These are phyloP conservation scores for Xylariaceae sp. DNA, from an alignment of 2,329 filamentous ascomycete genomes.

Conservation along the genomic window DNA sequence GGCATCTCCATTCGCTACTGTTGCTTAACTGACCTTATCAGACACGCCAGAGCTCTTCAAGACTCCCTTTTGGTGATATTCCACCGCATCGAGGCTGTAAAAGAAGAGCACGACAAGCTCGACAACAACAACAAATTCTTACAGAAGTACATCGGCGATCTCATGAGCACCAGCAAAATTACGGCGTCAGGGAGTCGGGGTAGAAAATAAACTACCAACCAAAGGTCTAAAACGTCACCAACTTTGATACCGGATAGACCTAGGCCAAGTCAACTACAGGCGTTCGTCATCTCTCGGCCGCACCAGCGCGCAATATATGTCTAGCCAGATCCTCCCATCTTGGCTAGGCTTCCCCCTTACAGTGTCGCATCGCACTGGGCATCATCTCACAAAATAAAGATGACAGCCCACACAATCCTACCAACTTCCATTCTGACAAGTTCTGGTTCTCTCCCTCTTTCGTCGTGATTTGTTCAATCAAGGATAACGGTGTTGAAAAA, in stretches of 20 bases:
- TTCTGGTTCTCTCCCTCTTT: constrained; percentile 20
- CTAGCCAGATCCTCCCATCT: too few relatives aligned
- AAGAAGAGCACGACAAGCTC: constrained; percentile 92
- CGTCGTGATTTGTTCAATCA: constrained; percentile 29
- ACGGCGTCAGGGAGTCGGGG: constrained; percentile 54
- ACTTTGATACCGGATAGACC: too few relatives aligned
- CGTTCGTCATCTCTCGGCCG: too few relatives aligned
- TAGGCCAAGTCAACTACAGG: too few relatives aligned
- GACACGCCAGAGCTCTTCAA: constrained; percentile 85
- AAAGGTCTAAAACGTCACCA: too few relatives aligned
- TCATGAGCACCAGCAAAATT: constrained; percentile 83
- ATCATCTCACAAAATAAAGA: neutral
- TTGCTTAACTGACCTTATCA: constrained; percentile 35
- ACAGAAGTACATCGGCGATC: constrained; percentile 95
- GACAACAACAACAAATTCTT: constrained; percentile 96
- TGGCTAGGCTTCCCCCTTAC: too few relatives aligned
- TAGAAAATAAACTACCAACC: constrained; percentile 47
- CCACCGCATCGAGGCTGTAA: constrained; percentile 90
- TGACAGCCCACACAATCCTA: constrained; percentile 17
- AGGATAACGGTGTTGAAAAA: constrained; percentile 32
- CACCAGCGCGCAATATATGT: too few relatives aligned
- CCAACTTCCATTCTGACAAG: constrained; percentile 17
- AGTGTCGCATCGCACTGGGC: too few relatives aligned
- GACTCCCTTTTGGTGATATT: constrained; percentile 86
- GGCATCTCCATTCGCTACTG: neutral